Percentiles rank a stretch among this genome's conserved stretches.
Conservation (phyloP, 2,329 filamentous ascomycete genomes). For the Penicillium sp. region DNA sequence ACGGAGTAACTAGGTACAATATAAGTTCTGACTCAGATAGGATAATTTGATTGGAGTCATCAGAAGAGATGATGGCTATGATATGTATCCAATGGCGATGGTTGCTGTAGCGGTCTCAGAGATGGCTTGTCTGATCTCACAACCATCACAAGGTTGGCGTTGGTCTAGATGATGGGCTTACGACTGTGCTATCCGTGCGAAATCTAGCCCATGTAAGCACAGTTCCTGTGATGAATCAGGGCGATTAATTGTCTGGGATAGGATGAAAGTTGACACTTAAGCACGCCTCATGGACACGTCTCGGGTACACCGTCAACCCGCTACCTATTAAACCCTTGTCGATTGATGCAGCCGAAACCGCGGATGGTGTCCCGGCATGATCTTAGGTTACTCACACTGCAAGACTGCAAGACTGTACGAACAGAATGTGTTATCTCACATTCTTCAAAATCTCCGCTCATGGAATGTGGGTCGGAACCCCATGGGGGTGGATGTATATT, state of each 20-base stretch:
- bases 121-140: conserved; percentile 2
- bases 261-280: neutral
- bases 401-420: neutral
- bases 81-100: neutral
- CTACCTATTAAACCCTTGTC: conserved; percentile 7
- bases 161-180: conserved; percentile 4
- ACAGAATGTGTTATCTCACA: conserved; percentile 6
- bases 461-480: conserved; percentile 7
- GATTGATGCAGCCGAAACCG: conserved; percentile 9
- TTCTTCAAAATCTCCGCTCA: conserved; percentile 1
- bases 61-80: neutral
- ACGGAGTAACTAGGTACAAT: neutral
- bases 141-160: neutral
- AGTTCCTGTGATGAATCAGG: neutral
- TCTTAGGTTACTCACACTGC: conserved; percentile 17
- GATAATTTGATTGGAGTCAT: neutral
- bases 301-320: conserved; percentile 9
- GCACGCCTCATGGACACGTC: conserved; percentile 5
- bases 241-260: neutral
- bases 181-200: conserved; percentile 2
- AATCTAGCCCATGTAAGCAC: neutral
- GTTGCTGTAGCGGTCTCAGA: conserved; percentile 2
- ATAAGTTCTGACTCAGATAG: neutral
- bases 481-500: conserved; percentile 4
- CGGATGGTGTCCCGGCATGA: conserved; percentile 2